A percentile compares a stretch with the other conserved stretches of the same genome.
These are phyloP conservation scores for Eimeria mitis DNA, from an alignment of 169 alveolate species.

Conservation along the genomic window DNA sequence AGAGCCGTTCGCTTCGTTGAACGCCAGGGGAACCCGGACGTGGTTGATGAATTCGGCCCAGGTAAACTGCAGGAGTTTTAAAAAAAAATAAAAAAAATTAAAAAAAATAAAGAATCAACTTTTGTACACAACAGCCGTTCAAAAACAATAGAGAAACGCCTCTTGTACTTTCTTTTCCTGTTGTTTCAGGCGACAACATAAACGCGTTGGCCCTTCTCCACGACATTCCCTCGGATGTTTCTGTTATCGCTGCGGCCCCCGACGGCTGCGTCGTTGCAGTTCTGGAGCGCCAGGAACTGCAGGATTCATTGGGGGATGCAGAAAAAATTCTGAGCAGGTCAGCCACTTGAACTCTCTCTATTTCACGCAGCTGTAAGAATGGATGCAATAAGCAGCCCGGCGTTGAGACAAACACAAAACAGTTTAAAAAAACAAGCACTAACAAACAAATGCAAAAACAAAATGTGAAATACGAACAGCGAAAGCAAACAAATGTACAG, in stretches of 20 bases:
- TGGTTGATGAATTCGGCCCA: conserved; percentile 45
- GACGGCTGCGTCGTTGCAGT: conserved; percentile 73
- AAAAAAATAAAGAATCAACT: neutral
- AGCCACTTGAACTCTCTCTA: neutral
- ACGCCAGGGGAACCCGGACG: conserved; percentile 64
- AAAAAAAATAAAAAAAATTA: neutral
- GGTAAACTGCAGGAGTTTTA: neutral
- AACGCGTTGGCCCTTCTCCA: conserved; percentile 58
- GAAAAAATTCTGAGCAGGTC: conserved; percentile 66
- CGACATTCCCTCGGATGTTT: conserved; percentile 36
- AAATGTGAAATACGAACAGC: too few species aligned
- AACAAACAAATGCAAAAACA: too few species aligned
- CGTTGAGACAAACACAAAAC: too few species aligned
- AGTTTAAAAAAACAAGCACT: too few species aligned
- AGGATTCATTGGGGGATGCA: conserved; percentile 32
- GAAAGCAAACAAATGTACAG: too few species aligned
- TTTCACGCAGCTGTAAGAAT: too few species aligned
- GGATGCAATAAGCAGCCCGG: too few species aligned
- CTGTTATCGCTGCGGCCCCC: conserved; percentile 47
- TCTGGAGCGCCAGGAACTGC: conserved; percentile 6
- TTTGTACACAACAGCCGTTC: too few species aligned
- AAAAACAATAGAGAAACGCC: too few species aligned
- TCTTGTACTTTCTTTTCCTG: neutral
- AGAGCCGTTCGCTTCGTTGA: conserved; percentile 54
- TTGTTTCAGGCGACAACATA: conserved; percentile 51